Base-by-base conservation (phyloP, 2,329 filamentous ascomycete genomes). In the Aspergillus persii region DNA sequence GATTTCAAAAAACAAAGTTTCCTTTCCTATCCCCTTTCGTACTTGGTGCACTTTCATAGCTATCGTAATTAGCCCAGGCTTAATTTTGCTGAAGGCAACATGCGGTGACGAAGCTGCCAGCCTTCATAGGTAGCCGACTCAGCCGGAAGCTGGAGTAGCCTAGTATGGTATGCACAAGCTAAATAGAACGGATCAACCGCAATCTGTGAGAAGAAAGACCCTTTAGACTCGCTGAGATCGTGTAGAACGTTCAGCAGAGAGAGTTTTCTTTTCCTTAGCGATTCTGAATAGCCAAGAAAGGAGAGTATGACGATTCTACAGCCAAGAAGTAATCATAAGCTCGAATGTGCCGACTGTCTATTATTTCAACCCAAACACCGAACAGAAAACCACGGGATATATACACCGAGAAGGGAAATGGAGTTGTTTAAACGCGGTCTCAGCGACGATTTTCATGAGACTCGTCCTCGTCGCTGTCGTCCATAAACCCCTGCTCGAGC, bases 401-500 rank as follows among this genome's bases (percentile, higher is more conserved):
- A 33, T 52, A 49, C 46, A 52, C 54, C 18, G 18, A 41, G 9
- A 12, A 5, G 50, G 50, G 50, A 53, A 46, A 15, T 58, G 23
- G 54, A 50, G 50, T 33, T 7, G 33, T 36, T 56, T 29, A 56
- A 50, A 50, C 46, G 2, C 44, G 11, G n/a, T 8, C 58, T 66
- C 65, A 69, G 53, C 52, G 65, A 36, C 63, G 58, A 41, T 29
- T 46, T 26, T 48, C 48, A 39, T 53, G 49, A 54, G 56, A 72
- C 77, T 69, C 66, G 81, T 87, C 85, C 41, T 88, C 86, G 57
- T 89, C 86, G 70, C 88, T 90, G 66, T 90, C 87, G 71, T 91
- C 89, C 75, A 85, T 84, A 70, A 91, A 91, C 0, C 88, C 89
- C 68, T 89, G 84, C 72, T 94, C 90, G 54, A 94, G 75, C 79